Base-by-base conservation (phyloP, 345 rosid genomes). In the Lagerstroemia speciosa region DNA sequence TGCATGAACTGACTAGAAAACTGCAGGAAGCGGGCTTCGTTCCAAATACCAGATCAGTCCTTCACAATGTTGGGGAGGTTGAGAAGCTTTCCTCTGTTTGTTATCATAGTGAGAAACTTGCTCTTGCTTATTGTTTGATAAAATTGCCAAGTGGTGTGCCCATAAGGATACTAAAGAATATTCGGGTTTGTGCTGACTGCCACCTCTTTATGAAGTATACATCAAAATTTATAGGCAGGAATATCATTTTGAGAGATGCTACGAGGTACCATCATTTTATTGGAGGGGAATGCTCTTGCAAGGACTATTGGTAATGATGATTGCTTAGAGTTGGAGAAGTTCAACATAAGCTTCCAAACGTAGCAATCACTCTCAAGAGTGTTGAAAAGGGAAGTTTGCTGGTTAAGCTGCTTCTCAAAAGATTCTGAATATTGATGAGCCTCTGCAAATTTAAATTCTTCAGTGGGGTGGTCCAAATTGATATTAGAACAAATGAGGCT, bases 71-170 rank as follows among this genome's bases (percentile, higher is more conserved):
- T 29, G 78, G 67, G 7, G 85, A 81, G 73, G 83, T 78, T 57
- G 88, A 86, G 73, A 86, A 86, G 67, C 63, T 77, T 63, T 75
- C 77, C 60, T 82, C 89, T 68, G 77, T 84, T 45, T 77, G 77
- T 73, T 83, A 81, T 74, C 91, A 84, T 65, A 81, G 89, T 48
- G 89, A 84, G 79, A 86, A 86, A 70, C 84, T 84, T 68, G 89
- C 91, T 67, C 80, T 84, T 62, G 89, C 84, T 65, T 87, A 73
- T 74, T 72, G 80, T 33, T 77, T 87, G 82, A 77, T 78, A 1
- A 87, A 76, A 76, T 81, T 69, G 68, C 78, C 74, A 63, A 75
- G 76, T 60, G 75, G 58, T 40, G 66, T 73, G 73, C 84, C 89
- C 38, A 78, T 84, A 66, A 73, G 84, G 76, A 87, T 87, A 66